Percentiles rank a stretch among this genome's conserved stretches.
Conservation (phyloP, 176 grass and related monocot genomes). For the Carex scoparia region DNA sequence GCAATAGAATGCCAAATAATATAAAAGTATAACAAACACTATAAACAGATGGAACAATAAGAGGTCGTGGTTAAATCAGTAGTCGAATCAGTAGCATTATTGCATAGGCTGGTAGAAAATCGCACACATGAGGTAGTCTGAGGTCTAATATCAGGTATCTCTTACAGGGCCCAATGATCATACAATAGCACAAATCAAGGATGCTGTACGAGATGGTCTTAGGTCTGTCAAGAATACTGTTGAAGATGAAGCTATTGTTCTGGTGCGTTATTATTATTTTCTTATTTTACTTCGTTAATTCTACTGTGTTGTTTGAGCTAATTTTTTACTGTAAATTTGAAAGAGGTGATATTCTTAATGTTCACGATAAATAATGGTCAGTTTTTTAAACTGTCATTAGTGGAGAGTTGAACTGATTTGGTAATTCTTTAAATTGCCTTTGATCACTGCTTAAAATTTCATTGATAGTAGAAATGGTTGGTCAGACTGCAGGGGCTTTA, state of each 20-base stretch:
- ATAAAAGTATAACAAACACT: background rate
- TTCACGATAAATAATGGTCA: background rate
- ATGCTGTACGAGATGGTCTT: slow-evolving; percentile 86
- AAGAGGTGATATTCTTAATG: background rate
- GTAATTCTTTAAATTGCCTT: background rate
- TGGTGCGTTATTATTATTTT: slow-evolving; percentile 48
- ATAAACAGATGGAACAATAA: background rate
- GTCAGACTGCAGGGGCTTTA: no score
- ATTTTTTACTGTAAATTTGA: slow-evolving; percentile 4
- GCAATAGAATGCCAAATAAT: background rate
- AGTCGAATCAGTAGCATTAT: background rate
- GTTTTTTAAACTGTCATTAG: background rate
- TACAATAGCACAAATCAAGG: slow-evolving; percentile 98
- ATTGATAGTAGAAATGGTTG: background rate
- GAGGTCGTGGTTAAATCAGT: background rate
- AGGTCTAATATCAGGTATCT: background rate
- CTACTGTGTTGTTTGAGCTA: background rate
- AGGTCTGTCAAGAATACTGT: slow-evolving; percentile 92
- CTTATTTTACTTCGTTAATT: slow-evolving; percentile 17
- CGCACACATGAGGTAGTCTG: background rate
- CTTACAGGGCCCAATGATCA: slow-evolving; percentile 92
- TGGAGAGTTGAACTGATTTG: background rate
- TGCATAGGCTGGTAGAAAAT: slow-evolving; percentile 8
- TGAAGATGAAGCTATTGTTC: slow-evolving; percentile 86
- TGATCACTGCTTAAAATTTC: background rate